Evolutionary conservation across 805 yeast species (phyloP).

Genomic region (Candida railenensis): DNA sequence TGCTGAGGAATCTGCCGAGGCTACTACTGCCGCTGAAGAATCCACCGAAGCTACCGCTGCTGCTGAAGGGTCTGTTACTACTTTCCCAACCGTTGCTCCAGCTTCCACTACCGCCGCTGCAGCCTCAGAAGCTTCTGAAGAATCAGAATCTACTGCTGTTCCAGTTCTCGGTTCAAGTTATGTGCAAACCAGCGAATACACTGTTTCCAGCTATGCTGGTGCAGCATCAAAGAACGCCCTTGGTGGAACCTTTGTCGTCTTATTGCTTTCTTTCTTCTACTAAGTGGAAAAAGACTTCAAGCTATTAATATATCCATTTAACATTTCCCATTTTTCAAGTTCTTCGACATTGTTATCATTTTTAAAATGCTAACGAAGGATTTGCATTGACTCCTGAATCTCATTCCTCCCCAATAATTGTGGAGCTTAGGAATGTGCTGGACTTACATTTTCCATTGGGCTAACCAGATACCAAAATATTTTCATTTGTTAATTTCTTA

Average conservation of each 20-base stretch:
- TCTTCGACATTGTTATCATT: too few relatives aligned
- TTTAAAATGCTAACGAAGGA: too few relatives aligned
- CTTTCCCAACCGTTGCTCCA: conserved; percentile 10
- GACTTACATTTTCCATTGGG: too few relatives aligned
- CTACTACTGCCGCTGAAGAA: conserved; percentile 10
- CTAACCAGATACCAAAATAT: too few relatives aligned
- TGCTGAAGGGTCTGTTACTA: conserved; percentile 4
- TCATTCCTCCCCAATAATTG: too few relatives aligned
- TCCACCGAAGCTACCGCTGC: conserved; percentile 8
- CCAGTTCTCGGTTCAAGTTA: conserved; percentile 17
- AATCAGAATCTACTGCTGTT: too few relatives aligned
- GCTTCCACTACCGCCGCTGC: conserved; percentile 12
- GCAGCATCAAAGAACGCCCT: background rate
- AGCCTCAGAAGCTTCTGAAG: conserved; percentile 9
- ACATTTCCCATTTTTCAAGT: too few relatives aligned
- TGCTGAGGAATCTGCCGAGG: conserved; percentile 11
- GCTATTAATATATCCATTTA: background rate
- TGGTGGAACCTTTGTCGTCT: background rate
- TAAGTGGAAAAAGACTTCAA: background rate
- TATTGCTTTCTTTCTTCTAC: background rate
- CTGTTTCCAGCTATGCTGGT: background rate
- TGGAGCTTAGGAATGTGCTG: too few relatives aligned
- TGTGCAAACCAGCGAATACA: background rate
- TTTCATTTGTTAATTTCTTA: too few relatives aligned
- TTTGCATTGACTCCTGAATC: too few relatives aligned